These are phyloP conservation scores for Tulasnella sp. DNA, from an alignment of 768 basidiomycete species.

Conservation along the genomic window DNA sequence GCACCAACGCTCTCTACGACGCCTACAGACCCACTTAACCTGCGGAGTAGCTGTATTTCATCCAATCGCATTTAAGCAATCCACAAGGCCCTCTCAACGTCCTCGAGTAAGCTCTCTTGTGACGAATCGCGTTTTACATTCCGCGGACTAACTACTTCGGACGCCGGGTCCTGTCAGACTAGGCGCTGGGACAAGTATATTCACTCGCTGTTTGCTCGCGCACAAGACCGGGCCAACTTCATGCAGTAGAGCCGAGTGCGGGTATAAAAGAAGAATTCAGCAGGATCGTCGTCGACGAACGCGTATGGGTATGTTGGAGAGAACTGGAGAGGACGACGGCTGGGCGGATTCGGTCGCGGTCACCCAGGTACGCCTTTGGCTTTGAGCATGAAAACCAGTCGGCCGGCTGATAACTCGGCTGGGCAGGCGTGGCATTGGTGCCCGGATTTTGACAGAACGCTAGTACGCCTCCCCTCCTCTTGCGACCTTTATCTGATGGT, in stretches of 20 bases:
- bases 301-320: conserved; percentile 62
- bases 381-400: neutral
- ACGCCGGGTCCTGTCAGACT: conserved; percentile 41
- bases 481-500: neutral
- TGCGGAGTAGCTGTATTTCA: conserved; percentile 47
- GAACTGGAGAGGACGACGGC: conserved; percentile 48
- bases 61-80: conserved; percentile 42
- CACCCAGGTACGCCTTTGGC: conserved; percentile 54
- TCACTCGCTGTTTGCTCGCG: conserved; percentile 70
- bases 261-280: conserved; percentile 77
- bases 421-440: conserved; percentile 90
- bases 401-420: conserved; percentile 14
- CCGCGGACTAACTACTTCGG: conserved; percentile 8
- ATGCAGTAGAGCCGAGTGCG: conserved; percentile 69
- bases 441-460: conserved; percentile 63
- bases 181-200: conserved; percentile 82
- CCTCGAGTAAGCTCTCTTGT: conserved; percentile 52
- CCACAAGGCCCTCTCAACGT: conserved; percentile 44
- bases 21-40: conserved; percentile 81
- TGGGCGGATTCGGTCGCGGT: conserved; percentile 75
- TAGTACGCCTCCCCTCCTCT: conserved; percentile 30
- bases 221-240: conserved; percentile 47
- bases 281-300: conserved; percentile 42
- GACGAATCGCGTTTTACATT: conserved; percentile 11
- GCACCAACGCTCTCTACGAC: conserved; percentile 80